Evolutionary conservation across 768 basidiomycete genomes (phyloP).

Genomic region (Mycena pura): DNA sequence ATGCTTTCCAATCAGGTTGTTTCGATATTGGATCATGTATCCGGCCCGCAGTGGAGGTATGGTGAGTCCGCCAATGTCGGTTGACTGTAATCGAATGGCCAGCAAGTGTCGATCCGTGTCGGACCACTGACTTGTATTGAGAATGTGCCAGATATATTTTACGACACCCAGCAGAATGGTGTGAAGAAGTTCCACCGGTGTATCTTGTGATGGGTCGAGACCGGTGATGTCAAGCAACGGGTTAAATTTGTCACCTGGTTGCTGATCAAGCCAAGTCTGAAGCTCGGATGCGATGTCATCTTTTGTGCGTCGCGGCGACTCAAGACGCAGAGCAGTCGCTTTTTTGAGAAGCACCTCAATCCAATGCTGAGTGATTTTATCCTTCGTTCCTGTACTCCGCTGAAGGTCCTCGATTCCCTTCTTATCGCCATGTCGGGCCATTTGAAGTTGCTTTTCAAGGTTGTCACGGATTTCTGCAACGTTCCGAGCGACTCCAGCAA

Average conservation of each 20-base stretch:
- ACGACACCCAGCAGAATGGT: conserved; percentile 42
- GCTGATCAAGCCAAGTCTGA: conserved; percentile 3
- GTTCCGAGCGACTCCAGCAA: conserved; percentile 20
- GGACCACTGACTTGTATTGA: too few species aligned
- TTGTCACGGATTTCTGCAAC: conserved; percentile 9
- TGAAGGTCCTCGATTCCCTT: conserved; percentile 20
- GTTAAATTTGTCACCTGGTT: conserved; percentile 13
- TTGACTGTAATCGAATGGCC: conserved; percentile 33
- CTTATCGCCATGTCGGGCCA: conserved; percentile 29
- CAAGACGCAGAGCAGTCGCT: too few species aligned
- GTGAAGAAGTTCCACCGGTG: conserved; percentile 46
- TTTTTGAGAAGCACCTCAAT: too few species aligned
- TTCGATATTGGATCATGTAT: conserved; percentile 43
- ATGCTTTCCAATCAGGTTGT: conserved; percentile 42
- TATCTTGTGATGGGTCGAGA: too few species aligned
- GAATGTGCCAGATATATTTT: conserved; percentile 45
- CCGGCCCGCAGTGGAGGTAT: conserved; percentile 25
- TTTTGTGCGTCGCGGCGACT: too few species aligned
- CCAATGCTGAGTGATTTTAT: conserved; percentile 37
- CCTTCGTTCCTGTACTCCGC: conserved; percentile 39
- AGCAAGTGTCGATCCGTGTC: conserved; percentile 27
- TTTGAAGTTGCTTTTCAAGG: conserved; percentile 28
- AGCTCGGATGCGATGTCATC: background rate
- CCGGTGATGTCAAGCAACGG: conserved; percentile 5
- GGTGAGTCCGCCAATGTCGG: conserved; percentile 28